Conservation (phyloP, 2,329 filamentous ascomycete species). For the Microdochium trichocladiopsis region DNA sequence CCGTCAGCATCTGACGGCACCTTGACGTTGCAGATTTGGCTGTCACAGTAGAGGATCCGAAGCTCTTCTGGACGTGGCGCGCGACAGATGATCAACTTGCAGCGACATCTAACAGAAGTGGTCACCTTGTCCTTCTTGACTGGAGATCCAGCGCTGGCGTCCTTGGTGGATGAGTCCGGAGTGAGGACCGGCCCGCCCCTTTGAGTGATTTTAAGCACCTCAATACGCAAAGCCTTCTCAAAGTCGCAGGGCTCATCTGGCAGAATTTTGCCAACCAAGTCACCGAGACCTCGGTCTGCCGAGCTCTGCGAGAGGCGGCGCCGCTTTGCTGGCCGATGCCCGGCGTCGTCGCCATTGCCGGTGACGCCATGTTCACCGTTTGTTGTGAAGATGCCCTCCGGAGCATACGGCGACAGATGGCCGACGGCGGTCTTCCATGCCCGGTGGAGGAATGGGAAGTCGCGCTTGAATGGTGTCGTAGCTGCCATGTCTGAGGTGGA, state of each 20-base stretch:
- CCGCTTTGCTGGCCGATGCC: constrained; percentile 37
- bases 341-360: constrained; percentile 25
- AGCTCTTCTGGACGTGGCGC: constrained; percentile 16
- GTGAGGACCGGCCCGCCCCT: constrained; percentile 35
- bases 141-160: constrained; percentile 20
- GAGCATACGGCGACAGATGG: constrained; percentile 29
- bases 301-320: constrained; percentile 24
- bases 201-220: constrained; percentile 45
- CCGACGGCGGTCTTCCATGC: constrained; percentile 43
- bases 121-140: constrained; percentile 17
- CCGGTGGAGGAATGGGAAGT: constrained; percentile 46
- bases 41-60: constrained; percentile 44
- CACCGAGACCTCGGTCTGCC: constrained; percentile 18
- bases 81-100: constrained; percentile 33
- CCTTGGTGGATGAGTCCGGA: constrained; percentile 23
- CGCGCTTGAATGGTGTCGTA: constrained; percentile 37
- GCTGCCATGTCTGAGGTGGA: constrained; percentile 37
- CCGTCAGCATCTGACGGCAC: constrained; percentile 40
- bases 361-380: constrained; percentile 24
- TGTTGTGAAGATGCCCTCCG: constrained; percentile 35
- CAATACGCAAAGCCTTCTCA: constrained; percentile 39
- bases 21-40: constrained; percentile 44
- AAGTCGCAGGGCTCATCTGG: constrained; percentile 15
- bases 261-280: constrained; percentile 25
- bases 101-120: constrained; percentile 28